Evolutionary conservation across 305 asterid species (phyloP), one percentile per base, ranked within the genome.

Genomic region (Fraxinus velutina): DNA sequence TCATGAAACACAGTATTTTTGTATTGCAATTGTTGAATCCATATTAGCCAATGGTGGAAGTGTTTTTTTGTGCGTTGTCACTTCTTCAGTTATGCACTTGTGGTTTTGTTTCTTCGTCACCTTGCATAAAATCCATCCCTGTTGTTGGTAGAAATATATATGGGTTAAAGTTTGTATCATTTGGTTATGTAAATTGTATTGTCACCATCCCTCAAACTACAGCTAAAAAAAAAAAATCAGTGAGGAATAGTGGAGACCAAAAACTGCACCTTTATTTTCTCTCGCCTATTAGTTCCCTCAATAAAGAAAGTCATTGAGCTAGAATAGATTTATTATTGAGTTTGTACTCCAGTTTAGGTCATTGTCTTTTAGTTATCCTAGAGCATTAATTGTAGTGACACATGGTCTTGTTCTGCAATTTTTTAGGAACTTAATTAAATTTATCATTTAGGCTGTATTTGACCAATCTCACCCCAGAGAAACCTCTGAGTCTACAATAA

Each of bases 331-430:
- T 75, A 62, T 39, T 60, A 9, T 60, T 62, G 9, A 77, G 79
- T 19, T 39, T 1, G 7, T 36, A 57, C n/a, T 39, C 34, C 30
- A 9, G 21, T 6, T 52, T 68, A 73, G 66, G 8, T 29, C 71
- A 34, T 19, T 64, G 64, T 42, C 73, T 60, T 42, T 27, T 27
- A 29, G 39, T 12, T 4, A 29, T 68, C 37, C 21, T 29, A 29
- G 29, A 68, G 74, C 74, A 68, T 68, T 68, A 13, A 37, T 68
- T 68, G 37, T 29, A 68, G 22, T 30, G 19, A 68, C 19, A 57
- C 55, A 33, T 79, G 27, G 71, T 24, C 66, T 64, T 68, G 33
- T 73, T 33, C 71, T 76, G 75, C 81, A 71, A 30, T 73, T 52
- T 39, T 78, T 5, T 62, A 68, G 32, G 64, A 73, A 64, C 30